phyloP scores from a whole-genome alignment of 805 yeast species.

The Spathaspora gorwiae region DNA sequence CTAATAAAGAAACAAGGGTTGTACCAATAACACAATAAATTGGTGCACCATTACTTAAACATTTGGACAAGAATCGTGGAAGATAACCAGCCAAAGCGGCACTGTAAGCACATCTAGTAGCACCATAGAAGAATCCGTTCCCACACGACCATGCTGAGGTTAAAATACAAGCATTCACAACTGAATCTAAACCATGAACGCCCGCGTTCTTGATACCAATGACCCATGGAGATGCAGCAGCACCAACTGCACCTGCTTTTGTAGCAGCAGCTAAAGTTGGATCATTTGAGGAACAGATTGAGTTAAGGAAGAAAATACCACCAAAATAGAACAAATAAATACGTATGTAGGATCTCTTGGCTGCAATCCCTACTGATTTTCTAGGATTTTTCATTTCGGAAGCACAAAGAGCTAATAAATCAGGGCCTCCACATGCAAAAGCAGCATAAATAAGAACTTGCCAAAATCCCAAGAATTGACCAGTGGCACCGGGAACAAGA shows the following conservation, averaged over 20 bases:
- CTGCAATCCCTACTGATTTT: conserved; percentile 29
- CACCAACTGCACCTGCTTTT: conserved; percentile 30
- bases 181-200: conserved; percentile 28
- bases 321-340: conserved; percentile 34
- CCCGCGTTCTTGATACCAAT: conserved; percentile 33
- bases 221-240: conserved; percentile 36
- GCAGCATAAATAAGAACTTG: conserved; percentile 30
- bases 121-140: conserved; percentile 31
- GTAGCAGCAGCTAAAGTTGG: conserved; percentile 22
- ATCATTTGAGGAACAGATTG: conserved; percentile 30
- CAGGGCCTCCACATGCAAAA: conserved; percentile 34
- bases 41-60: conserved; percentile 31
- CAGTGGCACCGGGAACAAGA: conserved; percentile 24
- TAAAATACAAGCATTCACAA: conserved; percentile 31
- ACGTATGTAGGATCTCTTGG: conserved; percentile 29
- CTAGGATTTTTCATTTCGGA: conserved; percentile 45
- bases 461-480: conserved; percentile 33
- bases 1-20: conserved; percentile 18
- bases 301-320: conserved; percentile 34
- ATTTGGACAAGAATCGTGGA: conserved; percentile 28
- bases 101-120: conserved; percentile 30
- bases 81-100: conserved; percentile 33
- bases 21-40: conserved; percentile 23
- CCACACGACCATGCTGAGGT: conserved; percentile 37
- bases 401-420: conserved; percentile 26